Evolutionary conservation across 768 basidiomycete species (phyloP).

Genomic region (Mrakia blollopis): DNA sequence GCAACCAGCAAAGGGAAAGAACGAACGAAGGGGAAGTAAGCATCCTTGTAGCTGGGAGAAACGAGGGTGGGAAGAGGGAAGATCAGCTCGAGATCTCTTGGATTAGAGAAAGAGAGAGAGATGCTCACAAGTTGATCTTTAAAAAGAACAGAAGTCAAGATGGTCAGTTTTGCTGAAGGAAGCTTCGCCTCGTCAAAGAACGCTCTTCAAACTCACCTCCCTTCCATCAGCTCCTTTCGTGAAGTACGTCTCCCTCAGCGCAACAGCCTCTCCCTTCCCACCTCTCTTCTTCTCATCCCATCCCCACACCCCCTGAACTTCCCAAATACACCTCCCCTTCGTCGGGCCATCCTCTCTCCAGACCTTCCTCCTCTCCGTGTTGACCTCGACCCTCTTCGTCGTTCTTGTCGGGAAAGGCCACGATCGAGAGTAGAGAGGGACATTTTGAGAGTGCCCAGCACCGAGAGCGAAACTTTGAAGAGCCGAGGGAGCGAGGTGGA

Average conservation of each 20-base stretch:
- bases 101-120: not conserved
- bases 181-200: not conserved
- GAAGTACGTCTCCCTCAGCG: constrained; percentile 82
- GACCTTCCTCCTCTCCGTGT: constrained; percentile 48
- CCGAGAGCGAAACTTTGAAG: constrained; percentile 90
- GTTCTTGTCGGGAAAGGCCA: constrained; percentile 81
- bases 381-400: constrained; percentile 58
- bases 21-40: constrained; percentile 3
- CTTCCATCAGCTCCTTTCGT: constrained; percentile 57
- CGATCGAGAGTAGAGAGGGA: constrained; percentile 75
- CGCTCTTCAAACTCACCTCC: constrained; percentile 49
- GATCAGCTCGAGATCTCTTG: not conserved
- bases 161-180: not conserved
- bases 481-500: constrained; percentile 64
- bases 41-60: not conserved
- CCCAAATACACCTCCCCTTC: constrained; percentile 65
- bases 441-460: constrained; percentile 71
- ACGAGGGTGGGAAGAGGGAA: not conserved
- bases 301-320: constrained; percentile 88
- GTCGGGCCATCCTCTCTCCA: constrained; percentile 76
- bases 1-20: not conserved
- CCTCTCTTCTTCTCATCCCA: constrained; percentile 62
- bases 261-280: constrained; percentile 53
- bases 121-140: not conserved
- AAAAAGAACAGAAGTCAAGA: not conserved